phyloP scores from a whole-genome alignment of 169 alveolate species.

The Plasmodium malariae region DNA sequence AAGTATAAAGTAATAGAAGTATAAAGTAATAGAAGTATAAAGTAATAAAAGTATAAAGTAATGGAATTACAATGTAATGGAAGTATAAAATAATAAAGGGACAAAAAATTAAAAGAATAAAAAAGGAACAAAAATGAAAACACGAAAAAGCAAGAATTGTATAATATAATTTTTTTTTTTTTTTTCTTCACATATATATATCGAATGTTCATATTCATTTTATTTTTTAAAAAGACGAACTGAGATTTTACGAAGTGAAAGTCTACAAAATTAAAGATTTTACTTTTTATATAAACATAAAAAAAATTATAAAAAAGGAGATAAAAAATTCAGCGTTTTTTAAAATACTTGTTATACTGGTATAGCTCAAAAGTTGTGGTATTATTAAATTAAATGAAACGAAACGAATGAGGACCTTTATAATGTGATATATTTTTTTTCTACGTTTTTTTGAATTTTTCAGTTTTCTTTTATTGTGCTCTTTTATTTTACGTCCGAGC shows the following conservation, averaged over 20 bases:
- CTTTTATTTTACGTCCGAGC: constrained; percentile 48
- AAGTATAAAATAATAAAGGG: too few relatives aligned
- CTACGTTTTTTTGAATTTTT: neutral
- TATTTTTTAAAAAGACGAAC: constrained; percentile 17
- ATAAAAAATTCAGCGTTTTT: constrained; percentile 37
- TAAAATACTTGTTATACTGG: constrained; percentile 48
- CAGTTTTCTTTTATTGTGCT: constrained; percentile 58
- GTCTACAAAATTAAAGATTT: constrained; percentile 37
- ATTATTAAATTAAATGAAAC: too few relatives aligned
- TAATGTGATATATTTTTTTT: neutral
- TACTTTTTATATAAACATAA: constrained; percentile 47
- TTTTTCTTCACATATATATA: neutral
- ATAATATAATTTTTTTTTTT: neutral
- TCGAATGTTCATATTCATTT: too few relatives aligned
- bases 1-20: too few relatives aligned
- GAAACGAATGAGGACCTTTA: too few relatives aligned
- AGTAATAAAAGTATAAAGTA: too few relatives aligned
- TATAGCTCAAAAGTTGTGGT: constrained; percentile 5
- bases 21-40: too few relatives aligned
- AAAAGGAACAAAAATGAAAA: too few relatives aligned
- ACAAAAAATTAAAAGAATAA: too few relatives aligned
- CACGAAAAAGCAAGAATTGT: too few relatives aligned
- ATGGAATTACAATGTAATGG: too few relatives aligned
- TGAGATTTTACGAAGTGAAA: constrained; percentile 50
- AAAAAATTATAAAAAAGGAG: constrained; percentile 18